Evolutionary conservation across 495 filamentous ascomycete species (phyloP).

Genomic region (Penicillium malachiteum): DNA sequence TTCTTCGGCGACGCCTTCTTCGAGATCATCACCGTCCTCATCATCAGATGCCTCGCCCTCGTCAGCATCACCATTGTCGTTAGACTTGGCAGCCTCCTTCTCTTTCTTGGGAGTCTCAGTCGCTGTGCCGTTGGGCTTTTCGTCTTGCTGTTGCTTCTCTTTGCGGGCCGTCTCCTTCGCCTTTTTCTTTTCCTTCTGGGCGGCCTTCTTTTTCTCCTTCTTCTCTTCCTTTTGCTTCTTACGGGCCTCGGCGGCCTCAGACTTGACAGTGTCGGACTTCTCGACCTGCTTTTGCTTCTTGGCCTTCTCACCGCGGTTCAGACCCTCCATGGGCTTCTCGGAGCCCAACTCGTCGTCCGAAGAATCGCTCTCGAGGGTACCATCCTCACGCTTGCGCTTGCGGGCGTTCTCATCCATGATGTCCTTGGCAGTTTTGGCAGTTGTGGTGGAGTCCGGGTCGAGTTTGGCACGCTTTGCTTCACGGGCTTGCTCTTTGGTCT

Average conservation of each 20-base stretch:
- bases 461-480: conserved; percentile 79
- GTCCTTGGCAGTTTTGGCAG: conserved; percentile 74
- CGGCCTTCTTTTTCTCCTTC: conserved; percentile 50
- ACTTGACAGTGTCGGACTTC: conserved; percentile 31
- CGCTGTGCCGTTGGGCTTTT: conserved; percentile 26
- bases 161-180: conserved; percentile 46
- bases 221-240: conserved; percentile 47
- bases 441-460: conserved; percentile 68
- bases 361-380: conserved; percentile 39
- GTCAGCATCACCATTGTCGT: conserved; percentile 37
- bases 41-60: conserved; percentile 23
- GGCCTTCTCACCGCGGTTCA: conserved; percentile 35
- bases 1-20: conserved; percentile 44
- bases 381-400: conserved; percentile 65
- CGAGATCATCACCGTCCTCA: conserved; percentile 34
- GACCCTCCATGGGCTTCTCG: conserved; percentile 40
- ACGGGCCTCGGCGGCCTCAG: conserved; percentile 39
- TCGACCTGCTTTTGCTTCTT: conserved; percentile 39
- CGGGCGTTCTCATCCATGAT: conserved; percentile 76
- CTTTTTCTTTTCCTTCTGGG: conserved; percentile 50
- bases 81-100: conserved; percentile 18
- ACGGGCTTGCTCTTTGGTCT: conserved; percentile 78
- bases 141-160: conserved; percentile 40
- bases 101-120: conserved; percentile 20
- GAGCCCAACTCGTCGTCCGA: conserved; percentile 46